These are phyloP conservation scores for Phalaenopsis equestris DNA, from an alignment of 106 monocot species.

Conservation along the genomic window DNA sequence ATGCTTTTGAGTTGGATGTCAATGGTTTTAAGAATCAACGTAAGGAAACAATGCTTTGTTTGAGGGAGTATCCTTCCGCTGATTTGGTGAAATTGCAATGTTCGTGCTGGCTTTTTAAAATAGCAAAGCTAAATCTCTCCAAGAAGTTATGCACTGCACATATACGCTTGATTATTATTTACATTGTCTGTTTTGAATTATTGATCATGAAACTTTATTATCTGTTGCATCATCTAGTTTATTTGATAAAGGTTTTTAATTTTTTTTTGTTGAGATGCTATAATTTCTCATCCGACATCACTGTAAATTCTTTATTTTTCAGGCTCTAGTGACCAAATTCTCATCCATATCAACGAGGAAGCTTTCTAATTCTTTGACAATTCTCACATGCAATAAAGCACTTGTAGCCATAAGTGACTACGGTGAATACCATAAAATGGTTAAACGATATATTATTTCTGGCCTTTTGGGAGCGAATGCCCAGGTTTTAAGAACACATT, in stretches of 20 bases:
- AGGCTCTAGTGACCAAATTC: slow-evolving; percentile 88
- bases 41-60: no score
- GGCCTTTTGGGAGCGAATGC: slow-evolving; percentile 62
- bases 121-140: no score
- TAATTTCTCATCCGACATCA: not conserved
- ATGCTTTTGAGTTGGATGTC: no score
- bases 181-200: no score
- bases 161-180: no score
- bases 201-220: not conserved
- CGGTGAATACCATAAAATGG: slow-evolving; percentile 73
- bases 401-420: slow-evolving; percentile 92
- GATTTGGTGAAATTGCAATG: no score
- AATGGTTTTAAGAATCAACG: no score
- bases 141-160: no score
- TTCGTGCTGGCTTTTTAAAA: no score
- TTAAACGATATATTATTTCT: slow-evolving; percentile 57
- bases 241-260: not conserved
- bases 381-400: slow-evolving; percentile 71
- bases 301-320: slow-evolving; percentile 4
- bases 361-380: slow-evolving; percentile 33
- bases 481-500: slow-evolving; percentile 37
- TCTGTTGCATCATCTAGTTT: not conserved
- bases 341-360: slow-evolving; percentile 48
- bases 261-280: not conserved
- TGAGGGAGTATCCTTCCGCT: no score